Percentiles rank a stretch among this genome's conserved stretches.
phyloP scores from a whole-genome alignment of 495 filamentous ascomycete genomes.

The Annulohypoxylon stygium region DNA sequence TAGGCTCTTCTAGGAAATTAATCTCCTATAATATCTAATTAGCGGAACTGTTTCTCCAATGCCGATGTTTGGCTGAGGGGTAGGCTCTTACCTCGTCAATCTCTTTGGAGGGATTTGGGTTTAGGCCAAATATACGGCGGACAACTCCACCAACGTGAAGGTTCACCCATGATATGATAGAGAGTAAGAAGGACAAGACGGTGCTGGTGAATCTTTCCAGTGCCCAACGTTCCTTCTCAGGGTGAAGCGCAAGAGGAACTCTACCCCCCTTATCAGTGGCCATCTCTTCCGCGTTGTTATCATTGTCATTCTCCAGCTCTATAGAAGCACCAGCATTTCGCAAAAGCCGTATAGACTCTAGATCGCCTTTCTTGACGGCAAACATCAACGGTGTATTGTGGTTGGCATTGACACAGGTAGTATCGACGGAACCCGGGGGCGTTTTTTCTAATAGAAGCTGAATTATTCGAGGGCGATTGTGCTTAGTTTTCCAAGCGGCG shows the following conservation, averaged over 20 bases:
- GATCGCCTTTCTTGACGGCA: constrained; percentile 15
- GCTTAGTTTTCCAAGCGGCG: constrained; percentile 13
- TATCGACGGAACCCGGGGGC: not conserved
- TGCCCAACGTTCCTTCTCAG: not conserved
- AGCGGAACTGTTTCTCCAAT: not conserved
- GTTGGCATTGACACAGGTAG: not conserved
- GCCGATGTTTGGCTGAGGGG: no score
- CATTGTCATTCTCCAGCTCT: not conserved
- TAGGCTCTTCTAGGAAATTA: not conserved
- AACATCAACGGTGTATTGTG: constrained; percentile 27
- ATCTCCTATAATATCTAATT: not conserved
- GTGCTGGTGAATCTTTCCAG: not conserved
- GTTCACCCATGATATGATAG: not conserved
- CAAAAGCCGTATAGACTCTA: constrained; percentile 25
- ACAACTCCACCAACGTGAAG: not conserved
- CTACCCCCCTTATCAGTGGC: not conserved
- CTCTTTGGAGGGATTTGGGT: not conserved
- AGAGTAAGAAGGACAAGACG: not conserved
- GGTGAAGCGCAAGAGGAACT: not conserved
- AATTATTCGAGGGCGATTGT: constrained; percentile 16
- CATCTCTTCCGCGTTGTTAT: constrained; percentile 7
- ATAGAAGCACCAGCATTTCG: constrained; percentile 17
- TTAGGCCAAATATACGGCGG: not conserved
- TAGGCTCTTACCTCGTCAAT: not conserved
- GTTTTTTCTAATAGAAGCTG: constrained; percentile 3